Evolutionary conservation across 805 yeast genomes (phyloP), one percentile per base, ranked within the genome.

Genomic region (Pichia rugopelliculosa): DNA sequence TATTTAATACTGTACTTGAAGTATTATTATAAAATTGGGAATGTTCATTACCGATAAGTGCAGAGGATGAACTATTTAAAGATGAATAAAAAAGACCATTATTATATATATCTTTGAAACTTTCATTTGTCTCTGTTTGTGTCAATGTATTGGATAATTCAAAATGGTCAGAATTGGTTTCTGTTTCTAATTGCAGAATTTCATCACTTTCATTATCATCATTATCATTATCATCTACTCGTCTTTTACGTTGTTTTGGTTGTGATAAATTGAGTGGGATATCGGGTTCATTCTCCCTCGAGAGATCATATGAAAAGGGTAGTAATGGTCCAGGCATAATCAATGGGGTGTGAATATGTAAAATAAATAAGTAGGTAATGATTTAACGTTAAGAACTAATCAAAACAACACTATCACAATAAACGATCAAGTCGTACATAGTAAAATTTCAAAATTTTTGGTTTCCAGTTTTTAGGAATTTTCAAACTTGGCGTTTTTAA

Each of bases 241-340:
- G 21, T 20, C 17, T 39, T 26, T 36, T 40, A n/a, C 26, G 38
- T 27, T 26, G 41, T 17, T 22, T 23, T 18, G 74, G 54, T 0
- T 71, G 65, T 12, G 59, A 53, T 5, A 48, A 45, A n/a, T 48
- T 22, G 4, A 47, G 36, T 3, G 50, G 50, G 3, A 46, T 46
- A 6, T 21, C 15, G 11, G 36, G 20, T 34, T 66, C 69, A 25
- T 59, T 58, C 0, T 62, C 49, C 20, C 68, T 55, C 2, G 75
- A 67, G 2, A 68, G 60, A 49, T 67, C 71, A 53, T 64, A 76
- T 4, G 80, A 76, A 62, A 75, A 71, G 6, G 82, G 80, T n/a
- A 75, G 63, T 23, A 76, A 49, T 8, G 61, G 60, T 7, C 42
- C 45, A 13, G 38, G 36, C 45, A 34, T 54, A 4, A 21, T 30